Conservation (phyloP, 2,329 filamentous ascomycete species). For the Sporothrix luriei region DNA sequence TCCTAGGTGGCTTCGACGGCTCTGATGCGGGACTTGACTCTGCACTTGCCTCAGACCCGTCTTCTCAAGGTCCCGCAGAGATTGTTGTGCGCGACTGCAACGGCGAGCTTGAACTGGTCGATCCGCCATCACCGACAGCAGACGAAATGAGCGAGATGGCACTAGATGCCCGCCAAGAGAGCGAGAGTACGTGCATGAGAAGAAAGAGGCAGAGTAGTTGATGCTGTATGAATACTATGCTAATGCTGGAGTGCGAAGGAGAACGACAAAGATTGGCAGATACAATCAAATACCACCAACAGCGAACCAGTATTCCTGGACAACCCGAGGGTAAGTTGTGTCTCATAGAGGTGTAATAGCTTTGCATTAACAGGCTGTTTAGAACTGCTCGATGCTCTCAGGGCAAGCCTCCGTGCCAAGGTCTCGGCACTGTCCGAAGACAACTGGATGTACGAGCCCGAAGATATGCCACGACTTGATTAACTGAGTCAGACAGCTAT, state of each 20-base stretch:
- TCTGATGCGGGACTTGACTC: background rate
- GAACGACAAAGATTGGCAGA: constrained; percentile 64
- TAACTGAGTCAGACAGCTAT: background rate
- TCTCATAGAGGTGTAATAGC: background rate
- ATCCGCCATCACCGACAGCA: constrained; percentile 56
- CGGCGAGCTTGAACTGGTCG: constrained; percentile 63
- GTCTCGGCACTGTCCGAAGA: constrained; percentile 76
- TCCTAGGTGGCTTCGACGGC: background rate
- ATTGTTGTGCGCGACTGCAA: constrained; percentile 66
- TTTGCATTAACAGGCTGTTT: background rate
- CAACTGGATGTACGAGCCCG: constrained; percentile 86
- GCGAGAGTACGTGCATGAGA: constrained; percentile 49
- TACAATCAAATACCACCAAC: constrained; percentile 63
- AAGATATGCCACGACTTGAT: constrained; percentile 53
- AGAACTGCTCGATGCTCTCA: constrained; percentile 72
- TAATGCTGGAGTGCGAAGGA: constrained; percentile 44
- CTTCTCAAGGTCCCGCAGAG: constrained; percentile 43
- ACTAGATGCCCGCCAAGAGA: constrained; percentile 60
- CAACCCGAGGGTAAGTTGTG: constrained; percentile 62
- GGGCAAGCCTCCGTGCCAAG: constrained; percentile 70
- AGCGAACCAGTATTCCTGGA: constrained; percentile 58
- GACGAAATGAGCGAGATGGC: constrained; percentile 60
- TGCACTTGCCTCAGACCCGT: background rate
- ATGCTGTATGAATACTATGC: background rate
- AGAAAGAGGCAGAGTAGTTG: background rate